These are phyloP conservation scores for Galeopsis tetrahit DNA, from an alignment of 257 asterid species.

Conservation along the genomic window DNA sequence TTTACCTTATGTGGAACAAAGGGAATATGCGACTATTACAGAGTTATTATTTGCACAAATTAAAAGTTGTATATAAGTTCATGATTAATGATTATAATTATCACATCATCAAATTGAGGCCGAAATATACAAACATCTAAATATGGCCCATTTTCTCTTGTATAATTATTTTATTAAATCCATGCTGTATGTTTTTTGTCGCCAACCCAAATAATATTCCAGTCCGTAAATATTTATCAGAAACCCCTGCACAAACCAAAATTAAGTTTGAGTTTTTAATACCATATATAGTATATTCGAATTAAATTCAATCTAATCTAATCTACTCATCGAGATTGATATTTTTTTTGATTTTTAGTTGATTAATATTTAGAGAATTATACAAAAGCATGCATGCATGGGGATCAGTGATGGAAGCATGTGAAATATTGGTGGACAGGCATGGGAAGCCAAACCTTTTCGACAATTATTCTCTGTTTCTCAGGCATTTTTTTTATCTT, in stretches of 20 bases:
- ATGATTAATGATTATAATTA: too few species aligned
- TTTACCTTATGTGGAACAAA: too few species aligned
- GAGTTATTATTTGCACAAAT: too few species aligned
- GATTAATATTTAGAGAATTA: neutral
- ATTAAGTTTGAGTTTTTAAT: neutral
- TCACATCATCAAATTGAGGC: neutral
- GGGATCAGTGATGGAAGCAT: constrained; percentile 51
- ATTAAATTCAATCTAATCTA: neutral
- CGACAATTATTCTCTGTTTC: constrained; percentile 55
- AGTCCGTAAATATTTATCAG: constrained; percentile 29
- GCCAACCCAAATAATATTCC: constrained; percentile 20
- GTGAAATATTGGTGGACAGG: constrained; percentile 65
- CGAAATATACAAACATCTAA: constrained; percentile 11
- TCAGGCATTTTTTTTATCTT: constrained; percentile 17
- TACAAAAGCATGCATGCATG: constrained; percentile 31
- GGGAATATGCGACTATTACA: too few species aligned
- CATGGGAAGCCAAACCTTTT: constrained; percentile 65
- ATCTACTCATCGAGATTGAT: neutral
- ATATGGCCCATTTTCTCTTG: constrained; percentile 34
- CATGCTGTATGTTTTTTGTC: constrained; percentile 31
- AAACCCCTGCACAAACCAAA: neutral
- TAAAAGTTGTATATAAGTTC: too few species aligned
- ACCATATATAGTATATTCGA: neutral
- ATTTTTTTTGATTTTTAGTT: neutral
- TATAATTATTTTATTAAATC: neutral